Conservation (phyloP, 257 asterid species). For the Coffea eugenioides region DNA sequence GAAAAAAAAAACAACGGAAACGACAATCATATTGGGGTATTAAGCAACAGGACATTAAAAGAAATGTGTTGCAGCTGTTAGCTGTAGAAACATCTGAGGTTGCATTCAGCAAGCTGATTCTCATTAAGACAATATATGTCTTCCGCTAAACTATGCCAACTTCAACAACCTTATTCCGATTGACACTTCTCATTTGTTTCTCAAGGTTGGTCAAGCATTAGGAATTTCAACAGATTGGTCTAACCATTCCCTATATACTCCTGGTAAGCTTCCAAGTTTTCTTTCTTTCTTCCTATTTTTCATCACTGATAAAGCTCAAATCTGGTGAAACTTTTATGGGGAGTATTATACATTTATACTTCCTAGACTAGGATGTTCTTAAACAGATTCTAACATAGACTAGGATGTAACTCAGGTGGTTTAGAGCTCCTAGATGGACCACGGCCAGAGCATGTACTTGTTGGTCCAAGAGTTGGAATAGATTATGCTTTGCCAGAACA, state of each 20-base stretch:
- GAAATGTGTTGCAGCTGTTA: neutral
- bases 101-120: neutral
- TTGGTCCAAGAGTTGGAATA: constrained; percentile 93
- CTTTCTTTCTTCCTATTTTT: neutral
- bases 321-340: neutral
- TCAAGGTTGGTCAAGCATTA: constrained; percentile 89
- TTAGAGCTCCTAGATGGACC: constrained; percentile 90
- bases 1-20: neutral
- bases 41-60: neutral
- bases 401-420: constrained; percentile 56
- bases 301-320: neutral
- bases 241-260: constrained; percentile 55
- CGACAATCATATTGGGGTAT: neutral
- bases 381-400: neutral
- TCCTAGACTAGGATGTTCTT: neutral
- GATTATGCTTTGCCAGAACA: constrained; percentile 80
- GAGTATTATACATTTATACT: neutral
- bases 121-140: neutral
- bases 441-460: constrained; percentile 57
- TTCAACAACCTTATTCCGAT: neutral
- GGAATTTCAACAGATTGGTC: constrained; percentile 94
- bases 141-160: too few species aligned
- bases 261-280: constrained; percentile 46
- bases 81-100: neutral
- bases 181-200: constrained; percentile 10